These are phyloP conservation scores for Leishmania arabica DNA, from an alignment of 208 protist species.

Conservation along the genomic window DNA sequence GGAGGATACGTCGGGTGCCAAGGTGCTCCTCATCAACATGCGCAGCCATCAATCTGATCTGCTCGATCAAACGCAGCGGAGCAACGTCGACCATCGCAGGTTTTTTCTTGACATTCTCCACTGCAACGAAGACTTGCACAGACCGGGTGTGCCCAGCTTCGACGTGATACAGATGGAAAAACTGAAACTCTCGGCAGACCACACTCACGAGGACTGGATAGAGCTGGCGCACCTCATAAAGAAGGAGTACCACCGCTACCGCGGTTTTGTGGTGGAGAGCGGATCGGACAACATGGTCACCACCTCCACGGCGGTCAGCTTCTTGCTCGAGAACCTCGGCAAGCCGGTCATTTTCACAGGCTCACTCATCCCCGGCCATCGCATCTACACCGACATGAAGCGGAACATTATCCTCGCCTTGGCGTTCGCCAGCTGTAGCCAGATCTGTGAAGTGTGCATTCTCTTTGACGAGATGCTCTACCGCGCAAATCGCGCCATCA, in stretches of 20 bases:
- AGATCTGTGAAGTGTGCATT: slow-evolving; percentile 95
- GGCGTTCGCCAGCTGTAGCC: slow-evolving; percentile 79
- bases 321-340: slow-evolving; percentile 96
- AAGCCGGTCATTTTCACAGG: slow-evolving; percentile 98
- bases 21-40: slow-evolving; percentile 78
- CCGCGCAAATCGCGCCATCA: slow-evolving; percentile 91
- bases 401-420: slow-evolving; percentile 87
- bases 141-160: slow-evolving; percentile 58
- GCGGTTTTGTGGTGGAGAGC: slow-evolving; percentile 97
- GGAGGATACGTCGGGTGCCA: slow-evolving; percentile 21
- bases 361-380: slow-evolving; percentile 87
- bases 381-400: slow-evolving; percentile 89
- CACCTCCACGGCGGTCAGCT: slow-evolving; percentile 95
- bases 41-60: slow-evolving; percentile 49
- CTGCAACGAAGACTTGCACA: slow-evolving; percentile 64
- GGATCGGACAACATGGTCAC: slow-evolving; percentile 97
- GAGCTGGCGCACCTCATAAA: slow-evolving; percentile 69
- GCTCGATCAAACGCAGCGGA: slow-evolving; percentile 19
- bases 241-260: slow-evolving; percentile 88
- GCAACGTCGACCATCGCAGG: slow-evolving; percentile 9
- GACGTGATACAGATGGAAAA: slow-evolving; percentile 52
- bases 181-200: slow-evolving; percentile 70
- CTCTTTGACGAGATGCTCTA: slow-evolving; percentile 96
- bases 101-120: slow-evolving; percentile 60
- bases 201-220: slow-evolving; percentile 71